Percentiles rank a stretch among this genome's conserved stretches.
Conservation (phyloP, 768 basidiomycete species). For the Pulveroboletus sp. region DNA sequence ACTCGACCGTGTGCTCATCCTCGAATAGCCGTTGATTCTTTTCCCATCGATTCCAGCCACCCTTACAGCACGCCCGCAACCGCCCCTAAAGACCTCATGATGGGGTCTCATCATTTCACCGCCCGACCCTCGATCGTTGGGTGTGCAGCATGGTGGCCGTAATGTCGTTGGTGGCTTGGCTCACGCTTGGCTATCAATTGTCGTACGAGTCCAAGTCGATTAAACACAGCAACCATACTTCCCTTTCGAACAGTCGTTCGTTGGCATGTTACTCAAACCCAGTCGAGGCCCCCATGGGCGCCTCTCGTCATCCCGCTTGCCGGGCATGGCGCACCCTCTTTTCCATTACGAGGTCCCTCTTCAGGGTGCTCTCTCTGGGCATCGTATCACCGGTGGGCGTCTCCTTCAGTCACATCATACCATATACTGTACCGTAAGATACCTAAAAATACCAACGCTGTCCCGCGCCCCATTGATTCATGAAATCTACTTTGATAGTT, state of each 20-base stretch:
- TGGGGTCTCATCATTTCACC: too few relatives aligned
- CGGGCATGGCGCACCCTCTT: slow-evolving; percentile 4
- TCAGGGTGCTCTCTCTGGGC: too few relatives aligned
- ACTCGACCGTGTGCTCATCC: background rate
- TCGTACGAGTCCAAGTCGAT: background rate
- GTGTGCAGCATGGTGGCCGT: background rate
- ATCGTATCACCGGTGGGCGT: background rate
- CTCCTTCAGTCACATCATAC: background rate
- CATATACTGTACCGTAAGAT: background rate
- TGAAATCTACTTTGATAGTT: background rate
- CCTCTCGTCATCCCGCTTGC: slow-evolving; percentile 2
- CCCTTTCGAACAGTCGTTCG: background rate
- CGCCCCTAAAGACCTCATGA: too few relatives aligned
- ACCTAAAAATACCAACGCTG: background rate
- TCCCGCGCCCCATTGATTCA: slow-evolving; percentile 6
- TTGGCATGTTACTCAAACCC: too few relatives aligned
- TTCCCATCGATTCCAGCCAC: too few relatives aligned
- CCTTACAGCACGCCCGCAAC: too few relatives aligned
- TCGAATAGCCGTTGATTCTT: background rate
- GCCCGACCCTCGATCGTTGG: background rate
- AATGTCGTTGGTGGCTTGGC: background rate
- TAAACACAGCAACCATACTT: background rate
- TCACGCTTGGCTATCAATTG: background rate
- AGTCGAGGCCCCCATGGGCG: background rate
- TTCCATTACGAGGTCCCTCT: too few relatives aligned